phyloP scores from a whole-genome alignment of 1,139 yeast species.

The Suhomyces taliae region DNA sequence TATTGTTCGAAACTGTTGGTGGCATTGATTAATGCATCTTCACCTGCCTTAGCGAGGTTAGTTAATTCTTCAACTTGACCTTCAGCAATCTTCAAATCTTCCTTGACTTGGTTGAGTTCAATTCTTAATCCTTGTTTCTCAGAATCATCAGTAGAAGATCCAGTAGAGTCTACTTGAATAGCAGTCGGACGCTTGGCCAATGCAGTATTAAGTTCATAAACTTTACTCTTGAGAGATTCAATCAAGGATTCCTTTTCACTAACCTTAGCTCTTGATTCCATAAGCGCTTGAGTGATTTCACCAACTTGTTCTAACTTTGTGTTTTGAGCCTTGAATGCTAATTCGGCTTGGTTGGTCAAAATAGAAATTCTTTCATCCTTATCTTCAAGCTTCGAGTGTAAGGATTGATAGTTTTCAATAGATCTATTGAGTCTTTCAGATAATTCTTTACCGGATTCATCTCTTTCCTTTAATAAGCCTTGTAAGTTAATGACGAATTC shows the following conservation, averaged over 20 bases:
- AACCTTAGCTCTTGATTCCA: slow-evolving; percentile 42
- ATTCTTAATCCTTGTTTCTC: slow-evolving; percentile 14
- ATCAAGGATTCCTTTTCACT: slow-evolving; percentile 28
- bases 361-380: slow-evolving; percentile 51
- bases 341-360: slow-evolving; percentile 50
- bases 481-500: slow-evolving; percentile 65
- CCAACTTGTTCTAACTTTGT: slow-evolving; percentile 61
- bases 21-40: slow-evolving; percentile 40
- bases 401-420: slow-evolving; percentile 50
- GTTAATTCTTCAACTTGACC: slow-evolving; percentile 40
- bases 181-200: slow-evolving; percentile 10
- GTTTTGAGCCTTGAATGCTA: slow-evolving; percentile 64
- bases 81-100: slow-evolving; percentile 40
- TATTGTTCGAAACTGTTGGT: slow-evolving; percentile 40
- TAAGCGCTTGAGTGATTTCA: slow-evolving; percentile 46
- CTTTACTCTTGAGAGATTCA: slow-evolving; percentile 25
- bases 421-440: slow-evolving; percentile 52
- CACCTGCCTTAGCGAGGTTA: slow-evolving; percentile 42
- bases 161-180: background rate
- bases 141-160: slow-evolving; percentile 5
- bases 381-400: slow-evolving; percentile 51
- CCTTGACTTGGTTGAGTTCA: slow-evolving; percentile 37
- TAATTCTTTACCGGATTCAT: slow-evolving; percentile 50
- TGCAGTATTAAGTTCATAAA: slow-evolving; percentile 18
- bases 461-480: slow-evolving; percentile 62